Evolutionary conservation across 768 basidiomycete species (phyloP), one percentile per base, ranked within the genome.

Genomic region (Tremella fuciformis): DNA sequence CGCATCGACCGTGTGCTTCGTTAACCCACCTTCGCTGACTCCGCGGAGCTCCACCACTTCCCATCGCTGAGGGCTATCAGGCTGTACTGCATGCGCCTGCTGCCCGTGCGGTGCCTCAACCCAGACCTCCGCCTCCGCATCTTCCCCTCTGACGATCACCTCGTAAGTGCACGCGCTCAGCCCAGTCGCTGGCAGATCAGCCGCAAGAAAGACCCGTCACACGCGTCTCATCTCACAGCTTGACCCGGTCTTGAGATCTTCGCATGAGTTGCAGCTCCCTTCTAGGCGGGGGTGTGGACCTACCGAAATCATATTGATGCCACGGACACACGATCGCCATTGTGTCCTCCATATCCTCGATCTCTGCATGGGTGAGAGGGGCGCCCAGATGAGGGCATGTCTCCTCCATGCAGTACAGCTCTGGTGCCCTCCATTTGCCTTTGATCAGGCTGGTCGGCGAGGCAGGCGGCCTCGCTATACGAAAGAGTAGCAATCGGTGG

Each of bases 301-400:
- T 41, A 63, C 65, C 64, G 47, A 73, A 73, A 42, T 73, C 71
- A 57, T 73, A 73, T 21, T 67, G 64, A 58, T 73, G 71, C 71
- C 71, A 73, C 29, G 71, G 71, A 54, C 71, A 73, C 1, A 63
- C 61, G 47, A 67, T 67, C 9, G 65, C 62, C 37, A 56, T 67
- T 13, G 58, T 60, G 53, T 73, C 65, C 48, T 73, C 71, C 34
- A 67, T 67, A 48, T 69, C 67, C 51, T 65, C 60, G 22, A 69
- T 61, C 57, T 64, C 62, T 21, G 87, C 87, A 78, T 88, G 86
- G 13, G 85, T 86, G 75, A 89, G 80, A 55, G 89, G 87, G 19
- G 87, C 88, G 2, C 88, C 87, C 8, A 89, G 80, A 77, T 90
- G 88, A 3, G 88, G 88, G 72, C 88, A 89, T 9, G 81, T 83